A percentile compares a stretch with the other conserved stretches of the same genome.
Evolutionary conservation across 768 basidiomycete genomes (phyloP).

Genomic region (Hygrophorus pudorinus): DNA sequence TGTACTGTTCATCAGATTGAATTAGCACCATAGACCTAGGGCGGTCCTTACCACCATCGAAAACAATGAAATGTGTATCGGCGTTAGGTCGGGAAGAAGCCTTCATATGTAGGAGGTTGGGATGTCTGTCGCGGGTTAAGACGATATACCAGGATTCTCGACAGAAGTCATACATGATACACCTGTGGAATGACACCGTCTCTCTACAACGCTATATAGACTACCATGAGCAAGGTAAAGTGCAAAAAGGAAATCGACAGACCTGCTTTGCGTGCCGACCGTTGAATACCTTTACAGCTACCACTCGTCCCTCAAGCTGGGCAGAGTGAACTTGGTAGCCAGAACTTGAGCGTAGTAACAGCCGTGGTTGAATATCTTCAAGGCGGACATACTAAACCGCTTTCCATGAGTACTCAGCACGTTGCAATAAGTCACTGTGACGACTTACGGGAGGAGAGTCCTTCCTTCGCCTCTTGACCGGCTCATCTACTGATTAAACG

Average conservation of each 20-base stretch:
- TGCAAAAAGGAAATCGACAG: too few relatives aligned
- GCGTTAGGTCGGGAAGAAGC: background rate
- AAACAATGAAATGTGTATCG: background rate
- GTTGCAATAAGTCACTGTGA: too few relatives aligned
- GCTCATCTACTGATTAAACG: too few relatives aligned
- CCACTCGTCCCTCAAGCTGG: background rate
- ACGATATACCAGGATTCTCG: background rate
- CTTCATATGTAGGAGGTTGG: constrained; percentile 1
- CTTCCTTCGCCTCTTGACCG: too few relatives aligned
- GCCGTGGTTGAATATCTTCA: too few relatives aligned
- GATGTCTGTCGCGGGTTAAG: background rate
- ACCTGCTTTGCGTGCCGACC: background rate
- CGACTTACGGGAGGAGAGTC: too few relatives aligned
- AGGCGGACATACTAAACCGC: too few relatives aligned
- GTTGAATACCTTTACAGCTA: background rate
- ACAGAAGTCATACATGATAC: background rate
- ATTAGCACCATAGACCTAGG: too few relatives aligned
- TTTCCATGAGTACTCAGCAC: too few relatives aligned
- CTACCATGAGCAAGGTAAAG: background rate
- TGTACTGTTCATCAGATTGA: background rate
- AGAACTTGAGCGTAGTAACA: background rate
- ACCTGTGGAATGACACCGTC: background rate
- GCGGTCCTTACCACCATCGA: background rate
- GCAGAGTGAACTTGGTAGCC: background rate
- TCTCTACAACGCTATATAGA: background rate